Base-by-base conservation (phyloP, 768 basidiomycete genomes). In the Scleroderma citrinum region DNA sequence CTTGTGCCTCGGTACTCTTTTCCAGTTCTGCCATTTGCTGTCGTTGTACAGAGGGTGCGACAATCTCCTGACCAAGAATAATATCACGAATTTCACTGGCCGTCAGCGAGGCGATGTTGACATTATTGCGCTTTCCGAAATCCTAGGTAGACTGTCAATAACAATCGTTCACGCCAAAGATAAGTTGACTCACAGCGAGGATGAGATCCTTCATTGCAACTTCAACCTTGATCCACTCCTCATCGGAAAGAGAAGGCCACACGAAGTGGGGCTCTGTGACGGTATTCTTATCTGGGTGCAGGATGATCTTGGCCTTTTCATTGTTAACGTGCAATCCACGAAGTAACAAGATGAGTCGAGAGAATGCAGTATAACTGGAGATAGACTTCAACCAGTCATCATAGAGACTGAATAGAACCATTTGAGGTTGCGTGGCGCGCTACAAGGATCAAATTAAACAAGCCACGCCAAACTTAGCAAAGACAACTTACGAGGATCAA, bases 1-100 rank as follows among this genome's bases (percentile, higher is more conserved):
- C 80, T 55, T 92, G 91, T 0, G 96, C 93, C 64, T 96, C 95
- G 6, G 88, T 81, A 51, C 88, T 87, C 76, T 98, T 98, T 69
- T 99, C 96, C 46, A 99, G 73, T 65, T 98, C 96, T 16, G 95
- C 96, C 93, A 97, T 96, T 69, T 99, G 96, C 69, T 98, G 96
- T 43, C 96, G 84, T 65, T 99, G 96, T 3, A 88, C 86, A 3
- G 91, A 94, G 0, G 92, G 92, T 5, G 92, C 92, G 34, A 87
- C 91, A 51, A 99, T 99, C 69, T 98, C 96, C 75, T 98, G 96
- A 59, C 96, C 96, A 35, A 99, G 80, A 57, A 99, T 99, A 69
- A 99, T 92, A 67, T 99, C 96, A 48, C 96, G 82, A 51, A 98
- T 90, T 71, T 99, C 96, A 59, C 89, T 93, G 45, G 91, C 87